Evolutionary conservation across 208 protist species (phyloP), one percentile per base, ranked within the genome.

Genomic region (Phytomonas sp.): DNA sequence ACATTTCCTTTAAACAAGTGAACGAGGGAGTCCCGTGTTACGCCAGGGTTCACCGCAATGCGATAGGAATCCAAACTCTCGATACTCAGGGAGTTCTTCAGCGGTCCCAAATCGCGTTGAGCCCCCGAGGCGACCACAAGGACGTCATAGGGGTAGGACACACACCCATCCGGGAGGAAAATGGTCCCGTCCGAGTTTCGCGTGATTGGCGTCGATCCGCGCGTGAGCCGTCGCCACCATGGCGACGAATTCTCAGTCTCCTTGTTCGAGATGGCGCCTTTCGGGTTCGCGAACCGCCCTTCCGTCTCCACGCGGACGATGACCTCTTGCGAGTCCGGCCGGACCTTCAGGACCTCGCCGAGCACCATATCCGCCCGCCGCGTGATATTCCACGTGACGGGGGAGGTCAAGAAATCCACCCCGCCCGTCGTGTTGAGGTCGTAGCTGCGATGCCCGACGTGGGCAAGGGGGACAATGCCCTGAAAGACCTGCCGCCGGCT

Each of bases 381-480:
- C 29, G 87, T 89, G 10, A 95, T 78, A 74, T 92, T 93, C 84
- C 88, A 93, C 59, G 86, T 76, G 19, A 80, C 79, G 0, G 88
- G 83, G 0, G 91, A 91, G 60, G 81, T 83, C 49, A 93, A 63
- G 7, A 82, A 74, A 69, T 95, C 87, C 2, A 88, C 52, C 52
- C 79, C 86, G 31, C 88, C 83, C 2, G 85, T 85, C 16, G 84
- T 91, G 70, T 85, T 87, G 4, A 94, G 61, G 72, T 95, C 91
- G 76, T 95, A 95, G 79, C 91, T 95, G 36, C 91, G 83, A 76
- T 93, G 86, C 0, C 91, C 91, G 12, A 92, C 91, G 64, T 91
- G 81, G 0, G 91, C 91, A 62, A 91, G 81, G 6, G 88, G 78
- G 5, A 87, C 76, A 29, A 83, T 72, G 4, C 75, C 91, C 4